These are phyloP conservation scores for Pelargonium citronellum DNA, from an alignment of 441 rosid genomes.

Conservation along the genomic window DNA sequence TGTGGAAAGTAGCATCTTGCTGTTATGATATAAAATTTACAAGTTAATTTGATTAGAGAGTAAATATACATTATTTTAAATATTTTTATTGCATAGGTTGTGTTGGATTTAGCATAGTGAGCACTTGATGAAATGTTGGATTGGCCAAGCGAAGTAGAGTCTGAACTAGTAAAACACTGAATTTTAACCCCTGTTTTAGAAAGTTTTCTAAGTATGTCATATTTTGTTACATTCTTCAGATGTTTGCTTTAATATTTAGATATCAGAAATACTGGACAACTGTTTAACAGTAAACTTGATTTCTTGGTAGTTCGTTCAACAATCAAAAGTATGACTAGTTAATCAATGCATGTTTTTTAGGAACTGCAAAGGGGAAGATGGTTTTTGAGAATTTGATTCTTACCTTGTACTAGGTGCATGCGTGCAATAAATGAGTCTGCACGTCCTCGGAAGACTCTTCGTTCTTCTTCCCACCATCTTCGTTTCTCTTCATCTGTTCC, in stretches of 20 bases:
- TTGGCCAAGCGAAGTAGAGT: constrained; percentile 38
- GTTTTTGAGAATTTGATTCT: background rate
- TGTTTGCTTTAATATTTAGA: background rate
- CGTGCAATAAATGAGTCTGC: constrained; percentile 87
- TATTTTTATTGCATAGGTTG: background rate
- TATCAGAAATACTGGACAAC: constrained; percentile 5
- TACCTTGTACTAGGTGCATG: constrained; percentile 99
- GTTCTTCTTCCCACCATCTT: constrained; percentile 84
- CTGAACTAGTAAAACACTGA: constrained; percentile 19
- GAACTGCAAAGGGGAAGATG: constrained; percentile 14
- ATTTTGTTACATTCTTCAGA: constrained; percentile 20
- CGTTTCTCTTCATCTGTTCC: constrained; percentile 36
- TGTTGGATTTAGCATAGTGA: background rate
- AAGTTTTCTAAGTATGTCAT: constrained; percentile 25
- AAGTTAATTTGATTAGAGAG: background rate
- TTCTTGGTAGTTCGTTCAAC: too few species aligned
- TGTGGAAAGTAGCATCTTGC: constrained; percentile 33
- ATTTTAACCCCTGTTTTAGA: constrained; percentile 16
- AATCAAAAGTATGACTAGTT: background rate
- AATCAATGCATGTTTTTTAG: constrained; percentile 11
- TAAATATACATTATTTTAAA: too few species aligned
- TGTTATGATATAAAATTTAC: background rate
- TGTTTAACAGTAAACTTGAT: too few species aligned
- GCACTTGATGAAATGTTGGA: constrained; percentile 23
- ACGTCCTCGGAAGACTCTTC: constrained; percentile 68